Conservation (phyloP, 1,284 basidiomycete species). For the Papiliotrema flavescens region DNA sequence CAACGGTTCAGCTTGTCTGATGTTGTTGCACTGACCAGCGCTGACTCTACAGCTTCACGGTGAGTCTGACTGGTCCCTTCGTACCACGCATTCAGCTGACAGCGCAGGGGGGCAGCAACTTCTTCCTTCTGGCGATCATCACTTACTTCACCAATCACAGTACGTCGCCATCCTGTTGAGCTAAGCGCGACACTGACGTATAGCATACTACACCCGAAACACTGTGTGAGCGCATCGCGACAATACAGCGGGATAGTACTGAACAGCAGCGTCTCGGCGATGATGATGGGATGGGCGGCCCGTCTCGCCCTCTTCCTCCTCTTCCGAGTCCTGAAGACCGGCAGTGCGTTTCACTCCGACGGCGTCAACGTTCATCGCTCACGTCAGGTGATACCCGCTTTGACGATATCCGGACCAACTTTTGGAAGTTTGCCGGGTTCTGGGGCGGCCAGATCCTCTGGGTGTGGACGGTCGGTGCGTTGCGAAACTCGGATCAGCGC, state of each 20-base stretch:
- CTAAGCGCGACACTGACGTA: background rate
- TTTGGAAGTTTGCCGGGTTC: constrained; percentile 62
- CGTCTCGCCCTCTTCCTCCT: constrained; percentile 59
- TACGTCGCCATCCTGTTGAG: constrained; percentile 9
- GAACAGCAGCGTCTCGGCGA: constrained; percentile 12
- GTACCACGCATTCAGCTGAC: constrained; percentile 4
- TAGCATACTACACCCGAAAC: constrained; percentile 53
- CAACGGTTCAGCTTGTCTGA: no score
- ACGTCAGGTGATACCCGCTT: constrained; percentile 56
- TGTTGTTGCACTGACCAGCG: no score
- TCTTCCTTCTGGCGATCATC: constrained; percentile 55
- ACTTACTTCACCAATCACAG: constrained; percentile 43
- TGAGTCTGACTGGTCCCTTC: constrained; percentile 1
- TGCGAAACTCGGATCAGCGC: background rate
- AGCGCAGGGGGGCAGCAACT: constrained; percentile 58
- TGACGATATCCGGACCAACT: constrained; percentile 63
- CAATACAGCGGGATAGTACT: background rate
- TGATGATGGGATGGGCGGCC: constrained; percentile 57
- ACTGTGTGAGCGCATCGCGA: constrained; percentile 10
- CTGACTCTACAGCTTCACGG: constrained; percentile 17
- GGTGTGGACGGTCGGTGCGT: constrained; percentile 61
- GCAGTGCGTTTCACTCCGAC: constrained; percentile 43
- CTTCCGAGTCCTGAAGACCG: constrained; percentile 63
- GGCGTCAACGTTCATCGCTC: background rate
- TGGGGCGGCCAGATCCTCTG: constrained; percentile 46